Conservation (phyloP, 805 yeast species). For the Spathaspora passalidarum region DNA sequence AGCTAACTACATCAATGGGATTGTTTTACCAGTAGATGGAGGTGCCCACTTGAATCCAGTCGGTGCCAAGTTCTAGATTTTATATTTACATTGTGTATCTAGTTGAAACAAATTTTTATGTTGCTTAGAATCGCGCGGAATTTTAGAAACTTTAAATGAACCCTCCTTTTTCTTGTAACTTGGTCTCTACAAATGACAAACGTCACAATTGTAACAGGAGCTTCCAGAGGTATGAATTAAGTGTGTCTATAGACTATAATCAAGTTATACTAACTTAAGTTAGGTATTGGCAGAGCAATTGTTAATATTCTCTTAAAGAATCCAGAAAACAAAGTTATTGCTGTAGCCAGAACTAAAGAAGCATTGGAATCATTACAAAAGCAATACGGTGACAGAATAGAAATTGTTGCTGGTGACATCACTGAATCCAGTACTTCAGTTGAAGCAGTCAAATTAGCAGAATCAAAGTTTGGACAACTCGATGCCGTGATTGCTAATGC, state of each 20-base stretch:
- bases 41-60: conserved; percentile 46
- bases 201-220: conserved; percentile 55
- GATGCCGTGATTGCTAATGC: conserved; percentile 76
- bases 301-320: conserved; percentile 48
- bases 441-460: conserved; percentile 43
- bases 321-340: conserved; percentile 48
- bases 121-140: neutral
- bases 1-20: conserved; percentile 63
- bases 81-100: neutral
- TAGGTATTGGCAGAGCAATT: conserved; percentile 81
- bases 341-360: conserved; percentile 66
- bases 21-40: conserved; percentile 68
- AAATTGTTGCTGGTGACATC: conserved; percentile 59
- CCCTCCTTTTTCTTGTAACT: neutral
- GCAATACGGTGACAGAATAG: conserved; percentile 50
- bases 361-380: conserved; percentile 42
- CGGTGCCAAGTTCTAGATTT: conserved; percentile 8
- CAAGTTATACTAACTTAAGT: conserved; percentile 7
- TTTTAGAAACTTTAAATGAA: neutral
- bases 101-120: neutral
- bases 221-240: conserved; percentile 49
- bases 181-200: conserved; percentile 14
- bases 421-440: conserved; percentile 36
- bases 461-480: conserved; percentile 51
- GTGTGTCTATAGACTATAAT: conserved; percentile 1